phyloP scores from a whole-genome alignment of 1,139 yeast genomes.

The Suhomyces atakaporum region DNA sequence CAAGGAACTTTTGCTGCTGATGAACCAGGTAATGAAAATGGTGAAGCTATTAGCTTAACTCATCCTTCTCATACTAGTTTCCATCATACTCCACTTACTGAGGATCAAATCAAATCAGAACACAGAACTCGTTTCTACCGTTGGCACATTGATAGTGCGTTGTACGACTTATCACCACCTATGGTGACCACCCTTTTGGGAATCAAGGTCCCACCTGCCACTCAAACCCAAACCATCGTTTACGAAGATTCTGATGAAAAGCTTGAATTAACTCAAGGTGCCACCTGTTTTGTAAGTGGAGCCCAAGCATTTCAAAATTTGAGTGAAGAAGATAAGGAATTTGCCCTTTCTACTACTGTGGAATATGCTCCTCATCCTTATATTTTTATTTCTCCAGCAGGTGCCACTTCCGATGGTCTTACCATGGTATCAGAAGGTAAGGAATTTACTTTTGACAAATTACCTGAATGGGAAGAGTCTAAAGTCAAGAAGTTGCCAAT shows the following conservation, averaged over 20 bases:
- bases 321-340: slow-evolving; percentile 66
- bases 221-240: slow-evolving; percentile 49
- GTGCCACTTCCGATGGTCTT: slow-evolving; percentile 80
- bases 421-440: slow-evolving; percentile 82
- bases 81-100: slow-evolving; percentile 67
- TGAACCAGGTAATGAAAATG: slow-evolving; percentile 65
- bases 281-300: slow-evolving; percentile 85
- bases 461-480: slow-evolving; percentile 79
- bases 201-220: slow-evolving; percentile 68
- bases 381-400: slow-evolving; percentile 76
- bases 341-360: slow-evolving; percentile 73
- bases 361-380: slow-evolving; percentile 92
- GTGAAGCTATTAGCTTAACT: slow-evolving; percentile 59
- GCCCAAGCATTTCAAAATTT: slow-evolving; percentile 69
- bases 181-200: slow-evolving; percentile 81
- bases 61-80: slow-evolving; percentile 84
- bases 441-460: slow-evolving; percentile 62
- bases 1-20: slow-evolving; percentile 73
- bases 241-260: slow-evolving; percentile 66
- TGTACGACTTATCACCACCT: slow-evolving; percentile 83
- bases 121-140: slow-evolving; percentile 80
- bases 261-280: slow-evolving; percentile 73
- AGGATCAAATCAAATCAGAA: slow-evolving; percentile 56
- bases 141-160: slow-evolving; percentile 92
- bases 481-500: slow-evolving; percentile 76